Percentiles rank a stretch among this genome's conserved stretches.
These are phyloP conservation scores for Dipodascus geniculatus DNA, from an alignment of 805 yeast genomes.

Conservation along the genomic window DNA sequence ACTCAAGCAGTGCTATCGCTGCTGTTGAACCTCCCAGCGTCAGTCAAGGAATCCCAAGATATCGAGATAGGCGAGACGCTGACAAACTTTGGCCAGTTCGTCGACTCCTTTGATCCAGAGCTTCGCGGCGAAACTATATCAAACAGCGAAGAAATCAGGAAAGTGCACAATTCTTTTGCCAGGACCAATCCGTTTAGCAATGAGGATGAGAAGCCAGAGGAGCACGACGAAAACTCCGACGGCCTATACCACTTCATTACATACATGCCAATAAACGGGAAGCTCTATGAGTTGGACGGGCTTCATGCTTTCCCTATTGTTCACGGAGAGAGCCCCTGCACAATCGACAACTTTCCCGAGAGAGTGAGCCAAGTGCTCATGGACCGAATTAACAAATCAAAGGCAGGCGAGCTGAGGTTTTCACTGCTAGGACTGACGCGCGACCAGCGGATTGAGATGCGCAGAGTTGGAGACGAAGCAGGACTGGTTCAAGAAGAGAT, in stretches of 20 bases:
- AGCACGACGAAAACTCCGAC: slow-evolving; percentile 32
- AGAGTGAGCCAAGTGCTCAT: slow-evolving; percentile 34
- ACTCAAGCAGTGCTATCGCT: slow-evolving; percentile 57
- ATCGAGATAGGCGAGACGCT: slow-evolving; percentile 40
- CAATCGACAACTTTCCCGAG: slow-evolving; percentile 31
- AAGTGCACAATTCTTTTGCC: slow-evolving; percentile 50
- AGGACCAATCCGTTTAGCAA: slow-evolving; percentile 41
- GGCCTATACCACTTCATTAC: slow-evolving; percentile 53
- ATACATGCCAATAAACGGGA: slow-evolving; percentile 34
- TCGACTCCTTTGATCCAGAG: slow-evolving; percentile 40
- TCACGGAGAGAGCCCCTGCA: slow-evolving; percentile 33
- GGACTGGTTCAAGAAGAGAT: slow-evolving; percentile 30
- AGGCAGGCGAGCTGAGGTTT: slow-evolving; percentile 40
- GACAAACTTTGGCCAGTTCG: slow-evolving; percentile 37
- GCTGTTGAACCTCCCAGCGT: slow-evolving; percentile 29
- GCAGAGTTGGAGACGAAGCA: slow-evolving; percentile 31
- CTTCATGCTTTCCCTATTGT: slow-evolving; percentile 42
- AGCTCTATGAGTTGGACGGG: slow-evolving; percentile 53
- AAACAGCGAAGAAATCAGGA: slow-evolving; percentile 44
- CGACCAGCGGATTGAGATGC: slow-evolving; percentile 33
- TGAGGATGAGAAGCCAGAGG: slow-evolving; percentile 22
- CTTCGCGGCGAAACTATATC: slow-evolving; percentile 51
- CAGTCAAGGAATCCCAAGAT: slow-evolving; percentile 18
- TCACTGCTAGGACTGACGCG: slow-evolving; percentile 42
- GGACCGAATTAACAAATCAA: slow-evolving; percentile 36